Evolutionary conservation across 345 rosid species (phyloP), one percentile per base, ranked within the genome.

Genomic region (Populus simonii): DNA sequence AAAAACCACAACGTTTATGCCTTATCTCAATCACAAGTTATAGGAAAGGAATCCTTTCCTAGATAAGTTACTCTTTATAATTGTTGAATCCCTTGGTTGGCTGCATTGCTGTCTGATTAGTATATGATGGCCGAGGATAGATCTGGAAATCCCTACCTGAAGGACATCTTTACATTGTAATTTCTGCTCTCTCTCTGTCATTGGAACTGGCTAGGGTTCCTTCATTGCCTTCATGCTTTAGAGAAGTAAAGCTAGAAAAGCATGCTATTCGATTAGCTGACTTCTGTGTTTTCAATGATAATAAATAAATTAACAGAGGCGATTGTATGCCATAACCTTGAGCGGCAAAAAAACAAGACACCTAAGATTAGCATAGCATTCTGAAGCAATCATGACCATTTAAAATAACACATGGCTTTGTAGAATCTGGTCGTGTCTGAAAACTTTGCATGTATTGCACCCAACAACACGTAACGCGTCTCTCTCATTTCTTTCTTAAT

Each of bases 381-480:
- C 31, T 68, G 38, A 22, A 41, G 62, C 72, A 70, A 70, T 73
- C 77, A 80, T 63, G 29, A 17, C 66, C n/a, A 55, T 57, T 57
- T 77, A 65, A 20, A 43, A 11, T 70, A 76, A 82, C 36, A 33
- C 36, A 75, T 85, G 78, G 66, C 47, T 75, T 35, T 57, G 70
- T 75, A 72, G n/a, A 72, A n/a, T 72, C 72, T 41, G 80, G 78
- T 79, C 61, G 65, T 74, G 75, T 73, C 75, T 68, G 23, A 25
- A 66, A 71, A 59, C 35, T 8, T 36, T 76, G 4, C 51, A 15
- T 6, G 35, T 39, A 8, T 66, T 70, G 79, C 81, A 49, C 75
- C 74, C n/a, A 70, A 83, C 89, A 83, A 83, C 89, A 83, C 84
- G 75, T 71, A 82, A 80, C 80, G 82, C 79, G 49, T 78, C 82